These are phyloP conservation scores for Poteriospumella lacustris DNA, from an alignment of 108 stramenopile genomes.

Conservation along the genomic window DNA sequence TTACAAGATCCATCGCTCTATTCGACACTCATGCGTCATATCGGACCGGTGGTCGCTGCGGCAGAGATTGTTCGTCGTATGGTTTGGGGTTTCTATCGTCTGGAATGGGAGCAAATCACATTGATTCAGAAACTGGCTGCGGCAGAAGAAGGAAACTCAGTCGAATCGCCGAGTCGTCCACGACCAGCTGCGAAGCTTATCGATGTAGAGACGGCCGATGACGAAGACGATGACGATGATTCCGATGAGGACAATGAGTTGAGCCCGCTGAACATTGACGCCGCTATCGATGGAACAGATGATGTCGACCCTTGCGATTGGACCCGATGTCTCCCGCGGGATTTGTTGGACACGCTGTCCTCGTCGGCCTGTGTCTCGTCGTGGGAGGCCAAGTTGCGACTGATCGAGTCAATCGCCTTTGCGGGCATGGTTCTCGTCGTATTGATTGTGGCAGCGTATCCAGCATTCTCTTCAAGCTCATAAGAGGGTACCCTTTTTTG, in stretches of 20 bases:
- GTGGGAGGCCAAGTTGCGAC: neutral
- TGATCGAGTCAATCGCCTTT: neutral
- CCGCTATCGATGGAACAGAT: too few relatives aligned
- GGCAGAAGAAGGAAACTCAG: too few relatives aligned
- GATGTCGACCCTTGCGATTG: neutral
- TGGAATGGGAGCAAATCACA: slow-evolving; percentile 41
- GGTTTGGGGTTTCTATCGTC: slow-evolving; percentile 47
- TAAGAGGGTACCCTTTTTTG: too few relatives aligned
- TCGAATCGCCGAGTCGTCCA: too few relatives aligned
- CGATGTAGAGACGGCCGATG: slow-evolving; percentile 2
- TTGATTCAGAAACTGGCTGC: too few relatives aligned
- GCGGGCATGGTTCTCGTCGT: neutral
- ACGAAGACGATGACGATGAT: neutral
- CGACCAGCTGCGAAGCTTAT: too few relatives aligned
- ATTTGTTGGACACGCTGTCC: neutral
- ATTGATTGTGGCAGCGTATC: neutral
- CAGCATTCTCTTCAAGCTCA: neutral
- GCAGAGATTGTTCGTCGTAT: slow-evolving; percentile 43
- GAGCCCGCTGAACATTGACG: too few relatives aligned
- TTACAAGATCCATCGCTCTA: neutral
- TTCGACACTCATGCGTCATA: neutral
- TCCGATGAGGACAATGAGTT: slow-evolving; percentile 23
- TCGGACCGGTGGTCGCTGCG: slow-evolving; percentile 46
- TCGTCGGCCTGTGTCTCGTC: neutral
- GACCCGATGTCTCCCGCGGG: neutral